Evolutionary conservation across 306 rosid genomes (phyloP).

Genomic region (Inga leiocalycina): DNA sequence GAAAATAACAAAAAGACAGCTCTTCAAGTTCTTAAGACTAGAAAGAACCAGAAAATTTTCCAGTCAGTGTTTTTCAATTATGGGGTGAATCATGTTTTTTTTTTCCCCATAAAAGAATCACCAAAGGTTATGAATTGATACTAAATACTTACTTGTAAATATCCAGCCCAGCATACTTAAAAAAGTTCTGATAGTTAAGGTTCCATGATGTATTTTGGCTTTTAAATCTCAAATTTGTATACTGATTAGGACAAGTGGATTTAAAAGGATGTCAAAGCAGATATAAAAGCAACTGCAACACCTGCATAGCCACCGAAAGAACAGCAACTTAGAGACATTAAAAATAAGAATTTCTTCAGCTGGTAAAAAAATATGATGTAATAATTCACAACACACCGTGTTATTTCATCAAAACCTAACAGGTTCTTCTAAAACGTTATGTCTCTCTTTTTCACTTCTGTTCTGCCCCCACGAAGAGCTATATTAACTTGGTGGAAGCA

Average conservation of each 20-base stretch:
- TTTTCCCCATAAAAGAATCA: neutral
- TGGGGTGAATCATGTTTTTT: neutral
- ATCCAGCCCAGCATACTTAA: slow-evolving; percentile 98
- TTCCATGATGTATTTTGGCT: slow-evolving; percentile 35
- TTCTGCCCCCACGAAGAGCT: neutral
- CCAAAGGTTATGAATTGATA: slow-evolving; percentile 9
- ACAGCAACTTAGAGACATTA: slow-evolving; percentile 21
- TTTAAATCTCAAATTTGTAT: slow-evolving; percentile 10
- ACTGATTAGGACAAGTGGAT: slow-evolving; percentile 9
- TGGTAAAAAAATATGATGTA: neutral
- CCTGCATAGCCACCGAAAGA: slow-evolving; percentile 53
- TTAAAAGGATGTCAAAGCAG: slow-evolving; percentile 81
- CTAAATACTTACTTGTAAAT: slow-evolving; percentile 80
- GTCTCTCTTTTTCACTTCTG: neutral
- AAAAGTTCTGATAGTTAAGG: slow-evolving; percentile 77
- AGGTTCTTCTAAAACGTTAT: neutral
- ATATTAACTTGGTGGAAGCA: slow-evolving; percentile 10
- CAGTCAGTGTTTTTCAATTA: slow-evolving; percentile 36
- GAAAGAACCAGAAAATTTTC: slow-evolving; percentile 35
- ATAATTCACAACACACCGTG: neutral
- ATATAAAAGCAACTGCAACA: slow-evolving; percentile 79
- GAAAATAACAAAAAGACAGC: slow-evolving; percentile 85
- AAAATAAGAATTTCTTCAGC: slow-evolving; percentile 4
- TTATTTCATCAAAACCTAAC: neutral
- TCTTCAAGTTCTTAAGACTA: slow-evolving; percentile 87